phyloP scores from a whole-genome alignment of 2,329 filamentous ascomycete genomes.

The Penicillium polonicum region DNA sequence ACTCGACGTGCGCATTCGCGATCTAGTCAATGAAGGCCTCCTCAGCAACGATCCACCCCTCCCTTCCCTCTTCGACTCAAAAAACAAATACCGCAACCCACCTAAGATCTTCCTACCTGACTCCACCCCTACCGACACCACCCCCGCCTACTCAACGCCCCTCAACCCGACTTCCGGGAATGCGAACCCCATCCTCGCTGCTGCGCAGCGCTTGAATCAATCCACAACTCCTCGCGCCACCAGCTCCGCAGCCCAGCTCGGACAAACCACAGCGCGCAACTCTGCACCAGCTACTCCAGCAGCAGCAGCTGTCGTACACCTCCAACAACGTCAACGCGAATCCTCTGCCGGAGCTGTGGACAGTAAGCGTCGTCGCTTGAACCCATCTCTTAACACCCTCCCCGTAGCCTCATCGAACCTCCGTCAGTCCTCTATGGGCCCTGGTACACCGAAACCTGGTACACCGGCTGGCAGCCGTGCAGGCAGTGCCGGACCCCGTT shows the following conservation, averaged over 20 bases:
- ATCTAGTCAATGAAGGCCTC: conserved; percentile 59
- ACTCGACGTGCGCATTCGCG: conserved; percentile 61
- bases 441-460: conserved; percentile 62
- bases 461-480: conserved; percentile 55
- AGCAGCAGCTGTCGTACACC: conserved; percentile 37
- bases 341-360: conserved; percentile 55
- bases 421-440: conserved; percentile 61
- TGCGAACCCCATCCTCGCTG: conserved; percentile 52
- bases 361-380: conserved; percentile 60
- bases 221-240: conserved; percentile 26
- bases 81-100: conserved; percentile 43
- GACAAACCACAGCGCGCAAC: conserved; percentile 37
- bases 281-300: conserved; percentile 49
- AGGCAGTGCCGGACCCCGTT: conserved; percentile 57
- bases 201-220: conserved; percentile 51
- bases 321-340: conserved; percentile 53
- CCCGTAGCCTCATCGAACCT: conserved; percentile 56
- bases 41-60: conserved; percentile 59
- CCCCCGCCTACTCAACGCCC: conserved; percentile 45
- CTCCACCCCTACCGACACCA: conserved; percentile 43
- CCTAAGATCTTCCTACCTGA: conserved; percentile 53
- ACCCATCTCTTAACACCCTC: conserved; percentile 53
- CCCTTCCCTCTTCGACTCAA: conserved; percentile 57
- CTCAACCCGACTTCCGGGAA: conserved; percentile 58
- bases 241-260: conserved; percentile 42